These are phyloP conservation scores for Epichloe scottii DNA, from an alignment of 2,329 filamentous ascomycete species.

Conservation along the genomic window DNA sequence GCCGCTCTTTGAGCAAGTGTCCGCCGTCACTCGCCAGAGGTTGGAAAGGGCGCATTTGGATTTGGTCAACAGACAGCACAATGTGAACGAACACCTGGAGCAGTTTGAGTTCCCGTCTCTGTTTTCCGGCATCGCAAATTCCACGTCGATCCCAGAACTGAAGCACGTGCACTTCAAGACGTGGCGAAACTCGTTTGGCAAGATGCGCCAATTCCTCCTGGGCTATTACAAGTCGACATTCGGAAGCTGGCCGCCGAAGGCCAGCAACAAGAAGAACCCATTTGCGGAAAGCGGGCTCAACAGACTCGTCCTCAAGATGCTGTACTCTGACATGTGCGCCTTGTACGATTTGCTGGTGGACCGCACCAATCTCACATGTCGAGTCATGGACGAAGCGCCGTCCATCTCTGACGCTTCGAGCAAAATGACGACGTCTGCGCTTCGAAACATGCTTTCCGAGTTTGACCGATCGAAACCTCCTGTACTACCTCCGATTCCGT, in stretches of 20 bases:
- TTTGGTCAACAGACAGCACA: conserved; percentile 57
- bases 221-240: conserved; percentile 50
- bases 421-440: conserved; percentile 52
- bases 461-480: conserved; percentile 84
- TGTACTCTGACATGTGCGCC: conserved; percentile 77
- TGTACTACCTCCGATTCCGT: conserved; percentile 82
- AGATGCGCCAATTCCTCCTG: conserved; percentile 62
- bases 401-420: conserved; percentile 41
- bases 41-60: conserved; percentile 74
- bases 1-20: conserved; percentile 59
- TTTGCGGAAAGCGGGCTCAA: conserved; percentile 82
- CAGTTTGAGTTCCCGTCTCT: conserved; percentile 86
- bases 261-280: conserved; percentile 80
- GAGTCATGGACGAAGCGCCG: conserved; percentile 57
- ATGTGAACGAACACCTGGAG: conserved; percentile 60
- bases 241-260: conserved; percentile 78
- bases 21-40: conserved; percentile 58
- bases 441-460: conserved; percentile 72
- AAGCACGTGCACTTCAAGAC: conserved; percentile 70
- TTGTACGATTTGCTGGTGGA: conserved; percentile 86
- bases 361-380: conserved; percentile 62
- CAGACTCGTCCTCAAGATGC: conserved; percentile 62
- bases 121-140: conserved; percentile 79
- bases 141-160: conserved; percentile 63
- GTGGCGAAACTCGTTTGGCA: conserved; percentile 65